phyloP scores from a whole-genome alignment of 2,329 filamentous ascomycete genomes.

The Magnaporthales sp. region DNA sequence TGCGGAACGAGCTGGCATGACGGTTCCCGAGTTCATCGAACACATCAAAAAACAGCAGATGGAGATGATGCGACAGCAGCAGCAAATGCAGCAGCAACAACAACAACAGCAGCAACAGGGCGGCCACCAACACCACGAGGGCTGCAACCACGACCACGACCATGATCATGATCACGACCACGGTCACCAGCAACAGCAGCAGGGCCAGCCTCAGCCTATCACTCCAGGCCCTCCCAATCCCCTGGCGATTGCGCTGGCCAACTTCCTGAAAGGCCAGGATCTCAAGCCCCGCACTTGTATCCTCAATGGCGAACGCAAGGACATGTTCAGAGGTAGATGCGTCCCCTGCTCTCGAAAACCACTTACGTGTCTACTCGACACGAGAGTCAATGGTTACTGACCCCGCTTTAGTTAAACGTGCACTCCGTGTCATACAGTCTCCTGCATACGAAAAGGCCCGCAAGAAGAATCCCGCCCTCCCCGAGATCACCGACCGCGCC shows the following conservation, averaged over 20 bases:
- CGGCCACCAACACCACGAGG: slow-evolving; percentile 22
- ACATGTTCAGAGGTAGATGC: slow-evolving; percentile 83
- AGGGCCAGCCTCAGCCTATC: slow-evolving; percentile 57
- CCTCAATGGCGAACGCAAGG: slow-evolving; percentile 90
- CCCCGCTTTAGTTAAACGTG: slow-evolving; percentile 70
- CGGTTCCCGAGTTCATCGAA: slow-evolving; percentile 75
- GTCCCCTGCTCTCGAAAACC: not conserved
- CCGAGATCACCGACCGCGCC: slow-evolving; percentile 77
- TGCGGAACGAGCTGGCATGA: slow-evolving; percentile 76
- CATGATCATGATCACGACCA: slow-evolving; percentile 24
- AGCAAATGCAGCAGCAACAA: slow-evolving; percentile 34
- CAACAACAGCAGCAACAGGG: slow-evolving; percentile 34
- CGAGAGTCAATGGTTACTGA: not conserved
- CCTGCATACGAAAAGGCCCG: slow-evolving; percentile 83
- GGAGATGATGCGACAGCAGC: slow-evolving; percentile 30
- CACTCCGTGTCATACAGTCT: slow-evolving; percentile 80
- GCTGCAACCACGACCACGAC: slow-evolving; percentile 25
- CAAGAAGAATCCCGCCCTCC: slow-evolving; percentile 82
- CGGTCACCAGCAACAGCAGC: slow-evolving; percentile 23
- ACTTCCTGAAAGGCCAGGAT: slow-evolving; percentile 75
- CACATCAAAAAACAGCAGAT: slow-evolving; percentile 49
- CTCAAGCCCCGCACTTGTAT: slow-evolving; percentile 88
- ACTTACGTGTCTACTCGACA: not conserved
- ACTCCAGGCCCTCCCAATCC: slow-evolving; percentile 77
- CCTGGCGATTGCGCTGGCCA: slow-evolving; percentile 78